Evolutionary conservation across 2,329 filamentous ascomycete genomes (phyloP), one percentile per base, ranked within the genome.

Genomic region (Hypoxylon rubiginosum): DNA sequence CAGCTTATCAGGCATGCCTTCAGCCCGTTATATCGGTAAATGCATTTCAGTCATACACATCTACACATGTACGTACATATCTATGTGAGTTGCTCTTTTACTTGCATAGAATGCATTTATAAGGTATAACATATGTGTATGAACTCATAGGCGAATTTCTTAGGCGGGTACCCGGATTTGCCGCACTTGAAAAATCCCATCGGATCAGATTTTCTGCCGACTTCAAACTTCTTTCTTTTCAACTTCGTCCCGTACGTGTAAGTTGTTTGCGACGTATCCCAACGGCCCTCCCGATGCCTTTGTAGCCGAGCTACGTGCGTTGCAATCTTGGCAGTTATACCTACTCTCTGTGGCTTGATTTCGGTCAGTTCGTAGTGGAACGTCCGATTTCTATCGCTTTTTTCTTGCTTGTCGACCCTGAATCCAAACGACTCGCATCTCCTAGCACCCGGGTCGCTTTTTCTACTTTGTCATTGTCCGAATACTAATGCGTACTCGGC

Each of bases 281-380:
- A 36, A 41, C 21, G 7, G 39, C 9, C 50, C 54, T 41, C 39
- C 19, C 41, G 43, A 28, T 46, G 26, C 50, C 49, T 51, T 52
- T 15, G 28, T n/a, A 24, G 7, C 28, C 32, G 10, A 21, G 2
- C 39, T 53, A 24, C 15, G 32, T 21, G 11, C 21, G 13, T 34
- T 34, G 36, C 50, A 13, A 30, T 15, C 34, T 49, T 49, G 15
- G 32, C 41, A 21, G 36, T 32, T 36, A 13, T 19, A n/a, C n/a
- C n/a, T n/a, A n/a, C 9, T 17, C 52, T 26, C n/a, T n/a, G 36
- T 32, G 43, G 7, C 28, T 59, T 54, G 57, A 62, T 51, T 56
- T 50, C 46, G 64, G 56, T 43, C 15, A 52, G 54, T 69, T 69
- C 67, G 24, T 69, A 69, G 67, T 69, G 34, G 67, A 69, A 69